A percentile compares a stretch with the other conserved stretches of the same genome.
phyloP scores from a whole-genome alignment of 148 eudicot genomes.

The Linanthus parryae region DNA sequence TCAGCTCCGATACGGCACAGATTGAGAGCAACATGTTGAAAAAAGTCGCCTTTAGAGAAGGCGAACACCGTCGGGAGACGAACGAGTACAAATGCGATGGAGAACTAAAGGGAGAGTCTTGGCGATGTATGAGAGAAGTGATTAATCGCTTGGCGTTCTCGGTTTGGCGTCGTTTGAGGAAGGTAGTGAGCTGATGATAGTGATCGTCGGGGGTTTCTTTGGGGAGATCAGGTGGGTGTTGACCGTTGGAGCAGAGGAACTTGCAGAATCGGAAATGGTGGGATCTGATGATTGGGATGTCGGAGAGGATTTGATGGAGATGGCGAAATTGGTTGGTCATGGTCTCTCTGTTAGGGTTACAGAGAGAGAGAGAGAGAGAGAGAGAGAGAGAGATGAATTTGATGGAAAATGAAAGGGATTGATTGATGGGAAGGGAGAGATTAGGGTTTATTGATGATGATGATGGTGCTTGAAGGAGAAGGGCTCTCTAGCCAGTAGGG shows the following conservation, averaged over 20 bases:
- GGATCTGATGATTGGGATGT: not conserved
- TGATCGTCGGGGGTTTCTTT: no score
- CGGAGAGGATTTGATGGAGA: not conserved
- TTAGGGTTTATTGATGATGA: no score
- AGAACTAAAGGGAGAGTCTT: conserved; percentile 23
- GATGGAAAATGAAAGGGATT: no score
- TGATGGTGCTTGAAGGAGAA: no score
- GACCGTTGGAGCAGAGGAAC: not conserved
- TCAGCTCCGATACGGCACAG: conserved; percentile 39
- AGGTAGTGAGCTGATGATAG: conserved; percentile 16
- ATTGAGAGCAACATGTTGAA: conserved; percentile 24
- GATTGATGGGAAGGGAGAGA: no score
- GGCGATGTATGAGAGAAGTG: conserved; percentile 19
- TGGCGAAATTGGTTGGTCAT: not conserved
- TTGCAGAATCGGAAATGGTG: not conserved
- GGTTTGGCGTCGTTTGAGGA: conserved; percentile 30
- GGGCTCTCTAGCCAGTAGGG: no score
- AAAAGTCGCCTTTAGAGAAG: conserved; percentile 20
- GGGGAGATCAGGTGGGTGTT: no score
- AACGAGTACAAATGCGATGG: conserved; percentile 21
- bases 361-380: no score
- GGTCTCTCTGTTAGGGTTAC: no score
- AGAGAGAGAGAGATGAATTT: no score
- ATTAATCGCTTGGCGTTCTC: conserved; percentile 33
- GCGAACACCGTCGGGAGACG: conserved; percentile 25